phyloP scores from a whole-genome alignment of 257 asterid genomes.

The Solanum dulcamara region DNA sequence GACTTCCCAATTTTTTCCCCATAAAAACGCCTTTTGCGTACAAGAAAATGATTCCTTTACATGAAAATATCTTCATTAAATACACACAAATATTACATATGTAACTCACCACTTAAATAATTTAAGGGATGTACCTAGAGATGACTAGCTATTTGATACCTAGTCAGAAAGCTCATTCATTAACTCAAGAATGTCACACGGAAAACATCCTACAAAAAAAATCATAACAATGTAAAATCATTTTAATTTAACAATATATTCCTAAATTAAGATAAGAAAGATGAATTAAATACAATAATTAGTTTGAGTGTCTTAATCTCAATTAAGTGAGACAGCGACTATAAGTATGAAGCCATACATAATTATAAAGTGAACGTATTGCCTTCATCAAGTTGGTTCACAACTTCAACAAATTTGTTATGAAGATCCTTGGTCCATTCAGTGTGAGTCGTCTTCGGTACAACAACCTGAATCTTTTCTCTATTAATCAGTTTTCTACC shows the following conservation, averaged over 20 bases:
- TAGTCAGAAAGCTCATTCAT: neutral
- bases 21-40: neutral
- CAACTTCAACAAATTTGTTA: conserved; percentile 1
- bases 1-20: neutral
- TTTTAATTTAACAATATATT: neutral
- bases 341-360: neutral
- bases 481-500: too few species aligned
- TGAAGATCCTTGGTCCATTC: conserved; percentile 14
- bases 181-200: neutral
- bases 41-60: too few species aligned
- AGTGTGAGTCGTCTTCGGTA: neutral
- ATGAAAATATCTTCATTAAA: neutral
- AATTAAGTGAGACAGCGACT: too few species aligned
- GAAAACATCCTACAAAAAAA: neutral
- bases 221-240: neutral
- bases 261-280: neutral
- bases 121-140: neutral
- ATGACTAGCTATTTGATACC: neutral
- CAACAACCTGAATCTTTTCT: neutral
- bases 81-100: neutral
- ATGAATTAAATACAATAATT: neutral
- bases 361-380: neutral
- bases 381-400: conserved; percentile 15
- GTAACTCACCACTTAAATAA: neutral
- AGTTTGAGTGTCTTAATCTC: neutral